phyloP scores from a whole-genome alignment of 495 filamentous ascomycete species.

The Tirmania nivea region DNA sequence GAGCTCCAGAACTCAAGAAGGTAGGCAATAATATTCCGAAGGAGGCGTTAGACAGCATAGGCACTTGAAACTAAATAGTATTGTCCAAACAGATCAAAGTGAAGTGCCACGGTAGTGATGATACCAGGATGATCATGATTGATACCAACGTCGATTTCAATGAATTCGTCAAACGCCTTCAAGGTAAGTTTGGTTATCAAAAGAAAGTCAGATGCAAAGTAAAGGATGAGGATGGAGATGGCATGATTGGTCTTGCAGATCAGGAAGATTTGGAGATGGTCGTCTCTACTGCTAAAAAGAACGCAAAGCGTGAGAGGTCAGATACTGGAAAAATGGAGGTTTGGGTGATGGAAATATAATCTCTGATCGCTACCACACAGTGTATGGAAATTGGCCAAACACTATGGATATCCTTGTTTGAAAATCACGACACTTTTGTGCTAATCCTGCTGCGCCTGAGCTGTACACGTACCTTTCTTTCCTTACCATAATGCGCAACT shows the following conservation, averaged over 20 bases:
- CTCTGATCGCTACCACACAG: too few relatives aligned
- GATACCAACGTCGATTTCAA: conserved; percentile 45
- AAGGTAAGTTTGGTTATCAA: conserved; percentile 61
- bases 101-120: conserved; percentile 68
- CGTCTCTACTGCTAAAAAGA: conserved; percentile 40
- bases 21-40: conserved; percentile 1
- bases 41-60: not conserved
- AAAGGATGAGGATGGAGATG: conserved; percentile 62
- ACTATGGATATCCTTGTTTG: too few relatives aligned
- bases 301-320: conserved; percentile 46
- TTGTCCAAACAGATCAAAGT: conserved; percentile 38
- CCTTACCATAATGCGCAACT: too few relatives aligned
- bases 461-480: too few relatives aligned
- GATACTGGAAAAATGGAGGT: conserved; percentile 96
- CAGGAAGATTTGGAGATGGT: conserved; percentile 88
- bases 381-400: too few relatives aligned
- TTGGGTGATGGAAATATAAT: conserved; percentile 16
- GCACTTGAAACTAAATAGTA: not conserved
- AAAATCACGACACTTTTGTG: too few relatives aligned
- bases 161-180: conserved; percentile 53
- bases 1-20: conserved; percentile 14
- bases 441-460: too few relatives aligned
- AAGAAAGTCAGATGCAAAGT: conserved; percentile 62
- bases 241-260: conserved; percentile 93
- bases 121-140: conserved; percentile 89